Conservation (phyloP, 1,284 basidiomycete genomes). For the Rhodotorula sp. region DNA sequence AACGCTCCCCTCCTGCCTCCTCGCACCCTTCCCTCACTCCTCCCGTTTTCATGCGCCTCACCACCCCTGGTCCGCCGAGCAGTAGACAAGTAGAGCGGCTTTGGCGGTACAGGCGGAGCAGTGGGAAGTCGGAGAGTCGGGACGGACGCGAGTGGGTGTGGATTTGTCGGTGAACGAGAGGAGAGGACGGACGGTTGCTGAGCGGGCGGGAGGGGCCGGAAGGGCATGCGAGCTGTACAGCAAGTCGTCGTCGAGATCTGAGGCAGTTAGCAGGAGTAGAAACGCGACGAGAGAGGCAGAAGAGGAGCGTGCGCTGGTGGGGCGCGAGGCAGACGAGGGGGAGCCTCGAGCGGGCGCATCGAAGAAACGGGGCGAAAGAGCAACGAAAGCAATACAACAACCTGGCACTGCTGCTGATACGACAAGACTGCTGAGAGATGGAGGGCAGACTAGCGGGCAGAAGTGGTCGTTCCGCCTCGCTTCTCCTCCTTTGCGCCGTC, state of each 20-base stretch:
- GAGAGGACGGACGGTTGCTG: neutral
- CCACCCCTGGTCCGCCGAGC: neutral
- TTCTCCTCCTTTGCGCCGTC: constrained; percentile 36
- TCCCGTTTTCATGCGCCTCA: neutral
- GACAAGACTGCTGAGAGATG: neutral
- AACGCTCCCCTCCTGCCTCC: constrained; percentile 3
- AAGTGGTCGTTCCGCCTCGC: constrained; percentile 15
- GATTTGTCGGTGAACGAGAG: accelerated
- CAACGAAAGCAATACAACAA: neutral
- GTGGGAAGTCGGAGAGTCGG: constrained; percentile 8
- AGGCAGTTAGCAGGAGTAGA: too few species aligned
- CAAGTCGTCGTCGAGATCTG: too few species aligned
- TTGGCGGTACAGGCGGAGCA: constrained; percentile 23
- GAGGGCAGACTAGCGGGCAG: constrained; percentile 13
- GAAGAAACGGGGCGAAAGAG: neutral
- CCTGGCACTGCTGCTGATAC: neutral
- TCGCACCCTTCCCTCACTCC: neutral
- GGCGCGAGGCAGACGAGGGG: neutral
- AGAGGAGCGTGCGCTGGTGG: neutral
- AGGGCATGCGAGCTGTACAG: neutral
- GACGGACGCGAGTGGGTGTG: neutral
- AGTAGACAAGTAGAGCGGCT: constrained; percentile 32
- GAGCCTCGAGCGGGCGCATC: neutral
- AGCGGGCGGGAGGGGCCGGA: constrained; percentile 1
- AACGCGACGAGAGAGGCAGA: neutral